Evolutionary conservation across 1,284 basidiomycete genomes (phyloP).

Genomic region (Inonotus obliquus): DNA sequence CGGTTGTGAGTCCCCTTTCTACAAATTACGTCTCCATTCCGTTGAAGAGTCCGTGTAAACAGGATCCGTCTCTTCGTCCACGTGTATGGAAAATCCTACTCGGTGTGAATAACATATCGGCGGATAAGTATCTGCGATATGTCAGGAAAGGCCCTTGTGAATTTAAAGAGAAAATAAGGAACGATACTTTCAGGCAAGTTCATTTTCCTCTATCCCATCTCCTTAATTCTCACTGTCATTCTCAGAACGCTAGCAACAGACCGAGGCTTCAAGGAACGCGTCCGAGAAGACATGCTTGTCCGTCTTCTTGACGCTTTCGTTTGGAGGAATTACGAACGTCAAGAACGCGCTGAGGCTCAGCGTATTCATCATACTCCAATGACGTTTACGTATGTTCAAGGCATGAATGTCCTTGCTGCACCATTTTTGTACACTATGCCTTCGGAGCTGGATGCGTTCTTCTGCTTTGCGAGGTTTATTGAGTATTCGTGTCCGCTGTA

Average conservation of each 20-base stretch:
- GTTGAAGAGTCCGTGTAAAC: neutral
- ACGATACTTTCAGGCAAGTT: slow-evolving; percentile 71
- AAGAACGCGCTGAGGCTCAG: slow-evolving; percentile 36
- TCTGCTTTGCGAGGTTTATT: slow-evolving; percentile 92
- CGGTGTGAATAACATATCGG: slow-evolving; percentile 70
- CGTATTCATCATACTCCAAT: slow-evolving; percentile 46
- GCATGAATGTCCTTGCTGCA: slow-evolving; percentile 97
- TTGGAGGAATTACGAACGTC: slow-evolving; percentile 83
- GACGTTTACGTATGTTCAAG: slow-evolving; percentile 92
- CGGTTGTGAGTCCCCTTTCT: slow-evolving; percentile 38
- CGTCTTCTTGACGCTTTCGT: slow-evolving; percentile 94
- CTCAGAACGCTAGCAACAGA: slow-evolving; percentile 91
- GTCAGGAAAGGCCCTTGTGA: slow-evolving; percentile 81
- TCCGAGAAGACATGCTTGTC: slow-evolving; percentile 95
- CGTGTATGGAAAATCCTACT: slow-evolving; percentile 92
- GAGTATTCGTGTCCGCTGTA: slow-evolving; percentile 91
- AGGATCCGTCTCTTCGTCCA: slow-evolving; percentile 75
- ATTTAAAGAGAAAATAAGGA: slow-evolving; percentile 86
- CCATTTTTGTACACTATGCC: slow-evolving; percentile 97
- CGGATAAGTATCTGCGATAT: slow-evolving; percentile 75
- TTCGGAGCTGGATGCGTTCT: slow-evolving; percentile 94
- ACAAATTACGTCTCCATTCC: neutral
- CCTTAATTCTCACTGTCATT: slow-evolving; percentile 7
- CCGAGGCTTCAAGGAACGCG: slow-evolving; percentile 89
- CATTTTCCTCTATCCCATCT: neutral